Evolutionary conservation across 345 rosid genomes (phyloP).

Genomic region (Lepidium aucheri): DNA sequence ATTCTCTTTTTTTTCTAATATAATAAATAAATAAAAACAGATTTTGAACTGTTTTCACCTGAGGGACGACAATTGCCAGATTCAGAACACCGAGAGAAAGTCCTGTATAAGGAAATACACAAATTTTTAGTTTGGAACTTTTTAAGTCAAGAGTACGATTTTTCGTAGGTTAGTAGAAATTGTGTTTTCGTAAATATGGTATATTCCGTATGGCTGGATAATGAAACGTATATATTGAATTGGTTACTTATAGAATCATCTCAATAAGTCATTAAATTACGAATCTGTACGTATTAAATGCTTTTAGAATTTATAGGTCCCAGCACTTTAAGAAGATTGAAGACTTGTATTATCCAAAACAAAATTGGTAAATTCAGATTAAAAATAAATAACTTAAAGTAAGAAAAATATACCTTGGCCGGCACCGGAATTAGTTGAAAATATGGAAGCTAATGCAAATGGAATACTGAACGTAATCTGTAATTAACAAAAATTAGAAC

Average conservation of each 20-base stretch:
- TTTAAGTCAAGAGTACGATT: no score
- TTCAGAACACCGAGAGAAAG: slow-evolving; percentile 29
- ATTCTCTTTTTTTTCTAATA: background rate
- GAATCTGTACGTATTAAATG: slow-evolving; percentile 5
- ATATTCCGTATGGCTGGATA: background rate
- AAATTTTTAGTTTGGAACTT: background rate
- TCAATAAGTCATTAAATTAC: slow-evolving; percentile 8
- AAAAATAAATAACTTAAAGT: background rate
- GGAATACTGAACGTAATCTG: slow-evolving; percentile 83
- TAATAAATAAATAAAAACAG: background rate
- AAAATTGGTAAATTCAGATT: background rate
- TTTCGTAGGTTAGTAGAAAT: background rate
- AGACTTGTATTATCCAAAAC: slow-evolving; percentile 20
- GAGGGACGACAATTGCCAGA: slow-evolving; percentile 29
- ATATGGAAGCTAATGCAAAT: slow-evolving; percentile 89
- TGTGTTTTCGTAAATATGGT: background rate
- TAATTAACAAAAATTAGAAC: background rate
- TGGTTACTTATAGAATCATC: slow-evolving; percentile 12
- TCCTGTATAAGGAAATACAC: slow-evolving; percentile 5
- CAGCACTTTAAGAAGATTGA: slow-evolving; percentile 18
- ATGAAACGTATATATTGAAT: background rate
- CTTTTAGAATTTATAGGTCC: background rate
- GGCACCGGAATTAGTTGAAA: slow-evolving; percentile 43
- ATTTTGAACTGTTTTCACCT: slow-evolving; percentile 8
- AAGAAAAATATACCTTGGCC: slow-evolving; percentile 62